Evolutionary conservation across 2,329 filamentous ascomycete species (phyloP).

Genomic region (Epichloe gansuensis): DNA sequence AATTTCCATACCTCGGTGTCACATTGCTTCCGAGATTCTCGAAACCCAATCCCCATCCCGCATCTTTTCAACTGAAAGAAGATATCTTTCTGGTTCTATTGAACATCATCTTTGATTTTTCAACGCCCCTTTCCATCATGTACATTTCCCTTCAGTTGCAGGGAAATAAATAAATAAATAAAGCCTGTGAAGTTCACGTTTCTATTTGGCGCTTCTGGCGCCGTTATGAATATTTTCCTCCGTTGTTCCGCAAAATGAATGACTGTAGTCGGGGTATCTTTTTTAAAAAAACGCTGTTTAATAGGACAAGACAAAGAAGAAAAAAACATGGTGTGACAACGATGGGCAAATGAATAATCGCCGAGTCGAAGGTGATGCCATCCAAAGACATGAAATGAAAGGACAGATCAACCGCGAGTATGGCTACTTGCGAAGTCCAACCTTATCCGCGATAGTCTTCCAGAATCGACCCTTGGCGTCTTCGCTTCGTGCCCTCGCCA

Average conservation of each 20-base stretch:
- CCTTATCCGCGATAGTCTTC: conserved; percentile 35
- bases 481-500: conserved; percentile 33
- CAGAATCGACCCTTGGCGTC: conserved; percentile 35
- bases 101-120: neutral
- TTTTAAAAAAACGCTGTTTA: neutral
- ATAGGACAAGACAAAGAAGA: conserved; percentile 5
- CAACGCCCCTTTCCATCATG: neutral
- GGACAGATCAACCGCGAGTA: neutral
- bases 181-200: neutral
- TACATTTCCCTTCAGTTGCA: neutral
- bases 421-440: conserved; percentile 16
- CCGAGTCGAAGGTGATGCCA: neutral
- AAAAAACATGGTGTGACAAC: neutral
- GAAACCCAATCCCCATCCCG: neutral
- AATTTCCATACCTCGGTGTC: neutral
- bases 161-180: neutral
- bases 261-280: conserved; percentile 18
- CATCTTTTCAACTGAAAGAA: neutral
- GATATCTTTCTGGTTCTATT: neutral
- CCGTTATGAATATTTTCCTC: neutral
- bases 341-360: neutral
- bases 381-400: neutral
- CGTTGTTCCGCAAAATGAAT: conserved; percentile 9
- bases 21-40: neutral
- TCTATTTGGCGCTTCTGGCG: neutral